Base-by-base conservation (phyloP, 148 eudicot genomes). In the Camellia granthamiana region DNA sequence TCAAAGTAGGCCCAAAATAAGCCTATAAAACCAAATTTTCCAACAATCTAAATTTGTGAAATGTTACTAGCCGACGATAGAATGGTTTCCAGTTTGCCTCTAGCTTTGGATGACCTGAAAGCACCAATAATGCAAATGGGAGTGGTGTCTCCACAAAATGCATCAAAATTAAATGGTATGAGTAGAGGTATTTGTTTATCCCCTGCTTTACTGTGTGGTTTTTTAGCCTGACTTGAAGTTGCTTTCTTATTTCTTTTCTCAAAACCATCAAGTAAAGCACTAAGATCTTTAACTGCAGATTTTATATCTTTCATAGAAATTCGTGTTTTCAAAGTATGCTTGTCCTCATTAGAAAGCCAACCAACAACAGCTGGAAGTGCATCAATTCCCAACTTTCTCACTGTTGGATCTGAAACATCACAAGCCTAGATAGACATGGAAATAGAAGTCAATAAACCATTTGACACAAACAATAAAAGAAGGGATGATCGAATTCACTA, bases 51-150 rank as follows among this genome's bases (percentile, higher is more conserved):
- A 38, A 38, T 11, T 12, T 44, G 16, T 13, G 42, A 55, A 38
- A 73, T 46, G n/a, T 23, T 11, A 86, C 98, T 89, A 82, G 93
- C 99, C 81, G 79, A 79, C 62, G 82, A 81, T 64, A 95, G 68
- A 61, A 92, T 83, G 21, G 86, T 81, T 82, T 91, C 30, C 30
- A 23, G 30, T 23, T 23, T 23, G 30, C 30, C 30, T 23, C 30
- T 23, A 23, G 30, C 30, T 88, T 2, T 93, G 86, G 76, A 86
- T 90, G 95, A 93, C 84, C 88, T 92, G 80, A 89, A 95, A 58
- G 83, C 97, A 64, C 99, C 99, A 80, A 95, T 84, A 7, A 95
- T 77, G 87, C 99, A 95, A 78, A 95, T 95, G 59, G 99, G 97
- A 55, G 72, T 89, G 62, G 84, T 86, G 55, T 90, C 91, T 23